Percentiles rank a stretch among this genome's conserved stretches.
These are phyloP conservation scores for Jackrogersella minutella DNA, from an alignment of 495 filamentous ascomycete species.

Conservation along the genomic window DNA sequence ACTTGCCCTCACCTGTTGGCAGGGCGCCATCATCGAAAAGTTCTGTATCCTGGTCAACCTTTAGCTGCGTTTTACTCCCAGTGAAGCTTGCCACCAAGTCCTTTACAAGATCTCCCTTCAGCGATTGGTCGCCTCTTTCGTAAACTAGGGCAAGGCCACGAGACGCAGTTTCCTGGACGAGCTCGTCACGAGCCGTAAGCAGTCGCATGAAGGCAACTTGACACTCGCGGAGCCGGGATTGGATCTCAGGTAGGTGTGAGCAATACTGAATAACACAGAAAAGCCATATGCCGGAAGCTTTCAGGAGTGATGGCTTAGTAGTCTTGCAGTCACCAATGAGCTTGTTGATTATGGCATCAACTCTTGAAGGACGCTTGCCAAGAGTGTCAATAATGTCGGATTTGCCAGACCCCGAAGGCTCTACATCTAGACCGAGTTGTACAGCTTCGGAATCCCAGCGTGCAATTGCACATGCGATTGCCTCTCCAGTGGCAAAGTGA, in stretches of 20 bases:
- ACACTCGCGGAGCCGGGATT: conserved; percentile 74
- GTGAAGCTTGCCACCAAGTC: conserved; percentile 91
- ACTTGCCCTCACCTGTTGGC: conserved; percentile 88
- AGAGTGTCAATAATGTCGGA: conserved; percentile 46
- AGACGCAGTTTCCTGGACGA: conserved; percentile 94
- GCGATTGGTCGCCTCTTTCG: conserved; percentile 81
- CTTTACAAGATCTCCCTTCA: conserved; percentile 83
- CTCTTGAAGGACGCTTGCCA: conserved; percentile 53
- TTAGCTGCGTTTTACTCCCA: conserved; percentile 72
- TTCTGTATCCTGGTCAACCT: conserved; percentile 86
- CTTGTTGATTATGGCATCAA: conserved; percentile 68
- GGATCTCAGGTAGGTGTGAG: conserved; percentile 74
- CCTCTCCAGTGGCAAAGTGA: conserved; percentile 89
- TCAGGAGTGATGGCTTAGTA: conserved; percentile 85
- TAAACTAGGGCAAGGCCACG: conserved; percentile 90
- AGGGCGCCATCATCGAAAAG: conserved; percentile 93
- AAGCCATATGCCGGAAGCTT: conserved; percentile 91
- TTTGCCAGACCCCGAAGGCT: conserved; percentile 46
- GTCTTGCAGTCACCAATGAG: conserved; percentile 76
- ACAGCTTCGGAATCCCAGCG: conserved; percentile 76
- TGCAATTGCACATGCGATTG: conserved; percentile 74
- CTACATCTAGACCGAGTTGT: conserved; percentile 58
- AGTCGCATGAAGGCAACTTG: conserved; percentile 88
- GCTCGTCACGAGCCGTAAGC: conserved; percentile 86
- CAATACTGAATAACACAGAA: conserved; percentile 93